Conservation (phyloP, 179 eudicot genomes). For the Amaranthus tricolor region DNA sequence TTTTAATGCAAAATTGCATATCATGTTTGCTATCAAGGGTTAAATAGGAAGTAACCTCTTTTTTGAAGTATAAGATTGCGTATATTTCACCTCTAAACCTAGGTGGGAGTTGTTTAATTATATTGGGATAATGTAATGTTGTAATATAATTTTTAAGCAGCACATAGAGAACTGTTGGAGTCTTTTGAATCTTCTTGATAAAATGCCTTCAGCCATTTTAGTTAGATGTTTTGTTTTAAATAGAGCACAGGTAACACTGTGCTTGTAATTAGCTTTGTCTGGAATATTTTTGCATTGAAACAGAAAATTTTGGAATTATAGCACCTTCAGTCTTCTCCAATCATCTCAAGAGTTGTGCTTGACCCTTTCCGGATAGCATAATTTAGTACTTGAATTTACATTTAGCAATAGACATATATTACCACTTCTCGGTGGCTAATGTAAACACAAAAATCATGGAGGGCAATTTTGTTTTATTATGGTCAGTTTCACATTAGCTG, state of each 20-base stretch:
- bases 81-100: too few species aligned
- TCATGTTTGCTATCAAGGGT: too few species aligned
- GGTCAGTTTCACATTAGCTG: background rate
- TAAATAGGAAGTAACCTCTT: too few species aligned
- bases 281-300: background rate
- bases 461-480: background rate
- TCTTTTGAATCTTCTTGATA: background rate
- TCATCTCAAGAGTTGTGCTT: background rate
- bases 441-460: background rate
- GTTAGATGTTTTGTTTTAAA: background rate
- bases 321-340: background rate
- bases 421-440: background rate
- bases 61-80: too few species aligned
- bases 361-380: background rate
- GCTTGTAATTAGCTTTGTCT: background rate
- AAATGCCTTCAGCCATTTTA: background rate
- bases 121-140: too few species aligned
- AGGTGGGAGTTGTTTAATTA: too few species aligned
- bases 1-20: too few species aligned
- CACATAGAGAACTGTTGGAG: background rate
- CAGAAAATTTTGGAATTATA: background rate
- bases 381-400: background rate
- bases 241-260: background rate
- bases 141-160: background rate
- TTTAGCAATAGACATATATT: background rate